Evolutionary conservation across 2,329 filamentous ascomycete species (phyloP).

Genomic region (Alternaria sp.): DNA sequence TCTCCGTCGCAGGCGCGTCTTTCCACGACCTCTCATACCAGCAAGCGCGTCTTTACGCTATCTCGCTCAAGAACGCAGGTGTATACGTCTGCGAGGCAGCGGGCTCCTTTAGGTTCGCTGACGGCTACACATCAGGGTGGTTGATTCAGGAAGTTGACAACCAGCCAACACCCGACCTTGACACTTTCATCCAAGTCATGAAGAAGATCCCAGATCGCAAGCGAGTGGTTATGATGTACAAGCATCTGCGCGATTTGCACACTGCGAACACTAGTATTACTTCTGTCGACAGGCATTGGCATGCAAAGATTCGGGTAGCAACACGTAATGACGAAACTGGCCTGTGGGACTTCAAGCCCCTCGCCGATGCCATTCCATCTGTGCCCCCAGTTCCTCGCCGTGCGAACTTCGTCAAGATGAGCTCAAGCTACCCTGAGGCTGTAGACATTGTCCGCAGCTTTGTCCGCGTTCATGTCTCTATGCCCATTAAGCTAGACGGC

Average conservation of each 20-base stretch:
- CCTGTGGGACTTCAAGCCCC: conserved; percentile 90
- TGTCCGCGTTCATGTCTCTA: conserved; percentile 87
- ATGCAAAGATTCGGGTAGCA: conserved; percentile 90
- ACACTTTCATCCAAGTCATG: conserved; percentile 90
- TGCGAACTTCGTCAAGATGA: conserved; percentile 90
- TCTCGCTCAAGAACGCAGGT: conserved; percentile 76
- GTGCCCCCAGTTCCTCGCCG: conserved; percentile 74
- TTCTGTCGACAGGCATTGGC: conserved; percentile 94
- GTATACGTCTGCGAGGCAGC: conserved; percentile 95
- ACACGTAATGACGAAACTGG: conserved; percentile 89
- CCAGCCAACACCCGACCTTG: conserved; percentile 84
- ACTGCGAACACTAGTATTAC: conserved; percentile 92
- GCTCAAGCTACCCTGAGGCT: conserved; percentile 86
- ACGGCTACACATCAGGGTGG: conserved; percentile 90
- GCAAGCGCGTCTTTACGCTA: conserved; percentile 93
- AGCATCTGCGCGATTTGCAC: conserved; percentile 92
- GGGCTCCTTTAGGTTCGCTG: conserved; percentile 89
- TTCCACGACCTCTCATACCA: conserved; percentile 98
- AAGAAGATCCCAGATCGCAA: conserved; percentile 80
- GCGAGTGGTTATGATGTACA: conserved; percentile 92
- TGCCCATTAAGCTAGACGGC: conserved; percentile 97
- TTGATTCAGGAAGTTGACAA: conserved; percentile 92
- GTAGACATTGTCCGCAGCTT: conserved; percentile 94
- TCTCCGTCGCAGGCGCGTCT: conserved; percentile 89
- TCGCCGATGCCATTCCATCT: conserved; percentile 81